Evolutionary conservation across 306 rosid species (phyloP).

Genomic region (Gastrolobium villosum): DNA sequence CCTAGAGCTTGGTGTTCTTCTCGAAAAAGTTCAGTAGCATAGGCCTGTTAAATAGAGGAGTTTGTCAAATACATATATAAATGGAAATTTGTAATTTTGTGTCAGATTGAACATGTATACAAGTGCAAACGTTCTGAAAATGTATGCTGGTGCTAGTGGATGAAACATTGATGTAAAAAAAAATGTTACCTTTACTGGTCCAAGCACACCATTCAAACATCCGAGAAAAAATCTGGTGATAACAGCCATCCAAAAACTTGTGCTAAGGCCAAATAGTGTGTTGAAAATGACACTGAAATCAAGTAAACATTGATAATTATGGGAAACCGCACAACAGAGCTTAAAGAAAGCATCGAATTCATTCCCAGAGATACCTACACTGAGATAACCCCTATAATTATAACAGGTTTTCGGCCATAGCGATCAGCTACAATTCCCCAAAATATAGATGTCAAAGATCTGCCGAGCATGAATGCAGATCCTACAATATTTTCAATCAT

Average conservation of each 20-base stretch:
- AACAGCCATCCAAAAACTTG: constrained; percentile 90
- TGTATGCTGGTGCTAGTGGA: background rate
- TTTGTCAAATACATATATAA: constrained; percentile 12
- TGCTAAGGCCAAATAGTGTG: constrained; percentile 92
- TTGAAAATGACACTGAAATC: constrained; percentile 77
- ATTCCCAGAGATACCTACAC: constrained; percentile 57
- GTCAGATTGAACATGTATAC: background rate
- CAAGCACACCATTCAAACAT: constrained; percentile 80
- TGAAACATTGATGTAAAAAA: constrained; percentile 2
- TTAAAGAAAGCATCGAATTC: constrained; percentile 11
- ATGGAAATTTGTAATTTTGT: background rate
- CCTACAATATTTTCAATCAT: constrained; percentile 58
- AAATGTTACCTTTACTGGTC: constrained; percentile 82
- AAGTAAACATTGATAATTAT: constrained; percentile 24
- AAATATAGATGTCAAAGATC: constrained; percentile 73
- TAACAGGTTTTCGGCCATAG: constrained; percentile 85
- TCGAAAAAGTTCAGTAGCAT: constrained; percentile 72
- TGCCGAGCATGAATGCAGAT: constrained; percentile 84
- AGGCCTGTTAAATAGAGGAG: constrained; percentile 68
- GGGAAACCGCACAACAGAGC: background rate
- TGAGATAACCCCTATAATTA: constrained; percentile 60
- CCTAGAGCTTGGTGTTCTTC: constrained; percentile 87
- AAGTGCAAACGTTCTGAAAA: background rate
- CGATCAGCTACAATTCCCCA: constrained; percentile 95
- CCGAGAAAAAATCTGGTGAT: constrained; percentile 87